These are phyloP conservation scores for Dipteronia sinensis DNA, from an alignment of 345 rosid species.

Conservation along the genomic window DNA sequence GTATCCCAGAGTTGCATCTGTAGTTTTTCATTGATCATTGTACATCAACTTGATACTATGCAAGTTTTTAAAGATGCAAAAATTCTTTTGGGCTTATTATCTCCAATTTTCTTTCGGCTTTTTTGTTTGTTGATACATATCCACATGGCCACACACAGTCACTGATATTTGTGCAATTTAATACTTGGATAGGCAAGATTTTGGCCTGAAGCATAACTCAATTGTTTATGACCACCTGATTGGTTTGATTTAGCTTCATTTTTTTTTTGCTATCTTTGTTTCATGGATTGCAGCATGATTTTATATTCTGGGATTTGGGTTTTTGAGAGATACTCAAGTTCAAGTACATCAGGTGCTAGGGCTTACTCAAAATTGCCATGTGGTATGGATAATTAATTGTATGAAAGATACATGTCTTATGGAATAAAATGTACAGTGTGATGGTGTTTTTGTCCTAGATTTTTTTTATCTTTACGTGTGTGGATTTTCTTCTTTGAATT, in stretches of 20 bases:
- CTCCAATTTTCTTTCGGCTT: neutral
- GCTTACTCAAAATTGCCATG: no score
- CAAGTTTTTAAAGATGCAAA: neutral
- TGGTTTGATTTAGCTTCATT: neutral
- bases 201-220: neutral
- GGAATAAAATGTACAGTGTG: no score
- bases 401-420: no score
- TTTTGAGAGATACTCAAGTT: neutral
- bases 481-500: neutral
- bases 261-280: no score
- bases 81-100: neutral
- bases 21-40: slow-evolving; percentile 1
- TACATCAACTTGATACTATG: neutral
- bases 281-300: neutral
- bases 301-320: neutral
- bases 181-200: neutral
- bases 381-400: no score
- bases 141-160: neutral
- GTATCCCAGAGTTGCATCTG: neutral
- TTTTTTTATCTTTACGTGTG: no score
- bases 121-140: neutral
- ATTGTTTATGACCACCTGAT: neutral
- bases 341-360: neutral
- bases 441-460: no score
- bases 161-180: neutral